phyloP scores from a whole-genome alignment of 345 rosid species.

The Moringa oleifera region DNA sequence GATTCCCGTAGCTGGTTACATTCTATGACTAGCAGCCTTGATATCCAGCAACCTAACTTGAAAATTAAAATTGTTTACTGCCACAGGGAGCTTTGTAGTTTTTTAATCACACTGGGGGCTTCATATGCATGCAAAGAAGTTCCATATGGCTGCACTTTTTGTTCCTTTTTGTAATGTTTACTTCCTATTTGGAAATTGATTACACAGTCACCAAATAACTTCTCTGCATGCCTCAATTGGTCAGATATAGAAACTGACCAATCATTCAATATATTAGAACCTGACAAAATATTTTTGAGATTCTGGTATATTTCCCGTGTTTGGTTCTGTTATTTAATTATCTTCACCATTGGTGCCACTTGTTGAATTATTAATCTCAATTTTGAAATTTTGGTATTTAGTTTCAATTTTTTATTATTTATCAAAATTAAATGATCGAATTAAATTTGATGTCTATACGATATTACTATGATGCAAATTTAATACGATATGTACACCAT shows the following conservation, averaged over 20 bases:
- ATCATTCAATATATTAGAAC: constrained; percentile 20
- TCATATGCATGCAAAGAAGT: constrained; percentile 1
- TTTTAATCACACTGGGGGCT: not conserved
- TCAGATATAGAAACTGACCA: constrained; percentile 26
- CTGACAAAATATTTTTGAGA: constrained; percentile 27
- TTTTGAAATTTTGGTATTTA: too few relatives aligned
- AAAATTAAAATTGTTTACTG: not conserved
- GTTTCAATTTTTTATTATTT: too few relatives aligned
- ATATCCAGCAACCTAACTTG: not conserved
- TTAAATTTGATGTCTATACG: too few relatives aligned
- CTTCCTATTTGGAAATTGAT: constrained; percentile 60
- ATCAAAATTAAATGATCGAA: too few relatives aligned
- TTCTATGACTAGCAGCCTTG: not conserved
- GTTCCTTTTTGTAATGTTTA: constrained; percentile 1
- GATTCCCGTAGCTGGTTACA: too few relatives aligned
- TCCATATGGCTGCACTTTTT: not conserved
- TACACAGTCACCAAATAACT: constrained; percentile 30
- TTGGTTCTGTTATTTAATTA: constrained; percentile 7
- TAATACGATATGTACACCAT: too few relatives aligned
- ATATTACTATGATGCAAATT: too few relatives aligned
- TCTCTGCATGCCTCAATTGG: constrained; percentile 51
- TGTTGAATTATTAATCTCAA: too few relatives aligned
- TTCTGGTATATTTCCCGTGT: constrained; percentile 27
- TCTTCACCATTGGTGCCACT: constrained; percentile 13
- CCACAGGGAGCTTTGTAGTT: not conserved